These are phyloP conservation scores for Cryphonectria radicalis DNA, from an alignment of 2,329 filamentous ascomycete genomes.

Conservation along the genomic window DNA sequence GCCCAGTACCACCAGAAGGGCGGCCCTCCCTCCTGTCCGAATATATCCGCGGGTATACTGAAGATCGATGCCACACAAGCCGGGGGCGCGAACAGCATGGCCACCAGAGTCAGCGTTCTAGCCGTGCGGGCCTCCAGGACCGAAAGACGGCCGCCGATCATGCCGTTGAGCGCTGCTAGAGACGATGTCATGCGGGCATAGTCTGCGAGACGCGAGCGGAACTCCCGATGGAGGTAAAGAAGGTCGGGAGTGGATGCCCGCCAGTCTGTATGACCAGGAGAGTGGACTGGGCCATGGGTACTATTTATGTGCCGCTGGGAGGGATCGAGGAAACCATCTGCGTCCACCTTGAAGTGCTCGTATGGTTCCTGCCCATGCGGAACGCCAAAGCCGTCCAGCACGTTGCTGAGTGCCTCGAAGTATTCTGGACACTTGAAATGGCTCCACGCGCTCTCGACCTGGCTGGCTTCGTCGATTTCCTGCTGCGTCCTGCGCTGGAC, in stretches of 20 bases:
- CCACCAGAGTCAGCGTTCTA: conserved; percentile 14
- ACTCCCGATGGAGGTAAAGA: conserved; percentile 22
- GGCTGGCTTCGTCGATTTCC: conserved; percentile 21
- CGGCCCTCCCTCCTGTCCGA: neutral
- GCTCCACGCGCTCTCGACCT: conserved; percentile 25
- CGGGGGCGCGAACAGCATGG: conserved; percentile 18
- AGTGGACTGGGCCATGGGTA: neutral
- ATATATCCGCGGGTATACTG: conserved; percentile 12
- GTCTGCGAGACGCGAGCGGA: conserved; percentile 20
- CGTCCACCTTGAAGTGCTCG: neutral
- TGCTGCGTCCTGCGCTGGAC: conserved; percentile 14
- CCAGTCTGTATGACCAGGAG: conserved; percentile 11
- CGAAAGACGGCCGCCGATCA: conserved; percentile 24
- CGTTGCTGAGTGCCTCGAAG: conserved; percentile 17
- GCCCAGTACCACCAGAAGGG: conserved; percentile 22
- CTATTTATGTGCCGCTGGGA: neutral
- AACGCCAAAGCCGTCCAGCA: conserved; percentile 17
- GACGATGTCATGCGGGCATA: conserved; percentile 28
- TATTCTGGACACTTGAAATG: conserved; percentile 27
- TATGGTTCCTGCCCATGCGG: conserved; percentile 15
- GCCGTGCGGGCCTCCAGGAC: conserved; percentile 24
- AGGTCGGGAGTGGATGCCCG: conserved; percentile 8
- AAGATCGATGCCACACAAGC: conserved; percentile 24
- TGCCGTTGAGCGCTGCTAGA: conserved; percentile 33
- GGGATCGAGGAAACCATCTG: neutral